phyloP scores from a whole-genome alignment of 257 asterid genomes.

The Mitragyna speciosa region DNA sequence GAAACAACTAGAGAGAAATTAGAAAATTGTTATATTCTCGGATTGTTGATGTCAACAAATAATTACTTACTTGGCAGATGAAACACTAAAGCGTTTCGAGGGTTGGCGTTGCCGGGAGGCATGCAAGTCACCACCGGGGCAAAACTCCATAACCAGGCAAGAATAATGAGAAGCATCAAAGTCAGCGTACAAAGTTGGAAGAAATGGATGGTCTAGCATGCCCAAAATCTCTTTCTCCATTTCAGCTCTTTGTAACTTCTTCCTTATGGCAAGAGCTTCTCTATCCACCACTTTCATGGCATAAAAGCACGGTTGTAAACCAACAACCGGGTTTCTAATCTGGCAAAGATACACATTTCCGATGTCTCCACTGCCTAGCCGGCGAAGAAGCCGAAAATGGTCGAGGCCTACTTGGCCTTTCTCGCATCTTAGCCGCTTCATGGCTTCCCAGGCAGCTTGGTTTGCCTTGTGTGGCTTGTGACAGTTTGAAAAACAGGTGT shows the following conservation, averaged over 20 bases:
- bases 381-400: slow-evolving; percentile 40
- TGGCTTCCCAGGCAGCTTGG: slow-evolving; percentile 48
- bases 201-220: slow-evolving; percentile 47
- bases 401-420: slow-evolving; percentile 49
- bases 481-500: slow-evolving; percentile 15
- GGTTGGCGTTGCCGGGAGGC: slow-evolving; percentile 48
- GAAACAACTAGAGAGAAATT: no score
- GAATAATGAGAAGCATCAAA: slow-evolving; percentile 50
- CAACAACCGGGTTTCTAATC: slow-evolving; percentile 35
- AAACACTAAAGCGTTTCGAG: slow-evolving; percentile 35
- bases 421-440: slow-evolving; percentile 34
- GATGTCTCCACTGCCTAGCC: slow-evolving; percentile 45
- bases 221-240: slow-evolving; percentile 45
- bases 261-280: slow-evolving; percentile 42
- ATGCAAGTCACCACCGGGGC: slow-evolving; percentile 49
- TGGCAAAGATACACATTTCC: slow-evolving; percentile 46
- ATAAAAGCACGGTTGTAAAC: slow-evolving; percentile 39
- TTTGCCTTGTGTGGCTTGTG: slow-evolving; percentile 50
- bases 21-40: no score
- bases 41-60: not conserved
- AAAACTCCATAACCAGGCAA: slow-evolving; percentile 49
- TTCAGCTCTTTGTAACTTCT: slow-evolving; percentile 42
- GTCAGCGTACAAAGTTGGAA: slow-evolving; percentile 43
- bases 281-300: slow-evolving; percentile 53
- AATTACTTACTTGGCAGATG: slow-evolving; percentile 40